Evolutionary conservation across 805 yeast species (phyloP), one percentile per base, ranked within the genome.

Genomic region (Barnettozyma californica): DNA sequence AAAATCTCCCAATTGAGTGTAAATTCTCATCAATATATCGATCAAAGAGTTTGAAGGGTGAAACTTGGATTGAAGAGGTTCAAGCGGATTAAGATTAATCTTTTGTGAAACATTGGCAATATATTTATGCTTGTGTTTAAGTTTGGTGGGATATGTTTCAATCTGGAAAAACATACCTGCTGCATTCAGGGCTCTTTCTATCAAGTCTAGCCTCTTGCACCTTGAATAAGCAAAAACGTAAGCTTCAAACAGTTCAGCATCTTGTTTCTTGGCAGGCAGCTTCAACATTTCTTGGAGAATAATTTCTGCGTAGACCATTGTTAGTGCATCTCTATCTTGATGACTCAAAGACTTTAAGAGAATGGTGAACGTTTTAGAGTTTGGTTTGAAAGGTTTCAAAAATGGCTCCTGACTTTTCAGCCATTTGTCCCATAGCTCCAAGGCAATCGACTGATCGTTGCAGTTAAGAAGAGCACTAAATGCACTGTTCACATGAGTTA

Each of bases 401-500:
- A 50, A 45, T 23, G 51, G 50, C 10, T 50, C 53, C 38, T 55
- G 43, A 14, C 55, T 46, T 7, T 64, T 47, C 16, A 25, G 19
- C 61, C 60, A 57, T 2, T 55, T 57, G 7, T 74, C 69, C 51
- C 66, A 71, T 5, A 76, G 53, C n/a, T 68, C 59, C 41, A 75
- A 61, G 0, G 74, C 72, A 11, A 61, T 53, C 0, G 66, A 66
- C 11, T 69, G 63, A 48, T 73, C 71, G 6, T 53, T 57, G 29
- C 76, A 69, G 44, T 68, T 70, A 43, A 75, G 55, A 26, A 78
- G 53, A 0, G 79, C 77, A 25, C 69, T 64, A 45, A 78, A 55
- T 0, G 70, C 73, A 23, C 81, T 66, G 55, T 78, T 78, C 18
- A 72, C 66, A 53, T 74, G 78, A 7, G 67, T 69, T 19, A 63